These are phyloP conservation scores for Nicotiana benthamiana DNA, from an alignment of 257 asterid species.

Conservation along the genomic window DNA sequence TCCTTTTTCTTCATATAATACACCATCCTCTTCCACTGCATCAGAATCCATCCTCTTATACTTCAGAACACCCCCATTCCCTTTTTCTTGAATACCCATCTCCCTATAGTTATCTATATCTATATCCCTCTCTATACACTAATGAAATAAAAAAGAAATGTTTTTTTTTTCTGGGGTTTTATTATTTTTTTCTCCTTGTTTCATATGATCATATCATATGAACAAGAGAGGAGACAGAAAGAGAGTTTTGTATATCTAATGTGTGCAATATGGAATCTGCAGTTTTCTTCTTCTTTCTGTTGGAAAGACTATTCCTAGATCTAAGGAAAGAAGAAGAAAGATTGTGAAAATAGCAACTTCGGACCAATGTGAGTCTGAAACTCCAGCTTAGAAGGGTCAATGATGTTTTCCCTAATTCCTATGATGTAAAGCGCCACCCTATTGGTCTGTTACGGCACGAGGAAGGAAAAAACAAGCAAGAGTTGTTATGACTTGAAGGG, in stretches of 20 bases:
- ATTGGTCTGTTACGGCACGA: not conserved
- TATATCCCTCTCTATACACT: not conserved
- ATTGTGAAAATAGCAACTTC: not conserved
- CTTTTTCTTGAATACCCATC: slow-evolving; percentile 35
- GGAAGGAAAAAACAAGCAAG: not conserved
- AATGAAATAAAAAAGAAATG: not conserved
- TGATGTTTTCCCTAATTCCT: not conserved
- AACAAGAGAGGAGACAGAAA: not conserved
- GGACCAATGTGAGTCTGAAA: not conserved
- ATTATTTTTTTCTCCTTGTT: not conserved
- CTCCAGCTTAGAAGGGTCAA: not conserved
- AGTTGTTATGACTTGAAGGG: not conserved
- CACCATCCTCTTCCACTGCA: slow-evolving; percentile 12
- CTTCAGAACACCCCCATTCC: slow-evolving; percentile 15
- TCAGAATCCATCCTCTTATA: slow-evolving; percentile 26
- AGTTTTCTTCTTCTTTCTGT: not conserved
- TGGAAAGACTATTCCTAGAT: slow-evolving; percentile 1
- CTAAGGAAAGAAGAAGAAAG: not conserved
- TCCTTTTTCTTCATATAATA: slow-evolving; percentile 10
- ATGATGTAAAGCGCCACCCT: not conserved
- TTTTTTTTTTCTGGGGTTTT: not conserved
- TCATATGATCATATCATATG: not conserved
- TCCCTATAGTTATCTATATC: not conserved
- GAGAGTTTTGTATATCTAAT: not conserved
- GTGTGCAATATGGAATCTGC: not conserved